These are phyloP conservation scores for Aspergillus pseudoterreus DNA, from an alignment of 2,329 filamentous ascomycete genomes.

Conservation along the genomic window DNA sequence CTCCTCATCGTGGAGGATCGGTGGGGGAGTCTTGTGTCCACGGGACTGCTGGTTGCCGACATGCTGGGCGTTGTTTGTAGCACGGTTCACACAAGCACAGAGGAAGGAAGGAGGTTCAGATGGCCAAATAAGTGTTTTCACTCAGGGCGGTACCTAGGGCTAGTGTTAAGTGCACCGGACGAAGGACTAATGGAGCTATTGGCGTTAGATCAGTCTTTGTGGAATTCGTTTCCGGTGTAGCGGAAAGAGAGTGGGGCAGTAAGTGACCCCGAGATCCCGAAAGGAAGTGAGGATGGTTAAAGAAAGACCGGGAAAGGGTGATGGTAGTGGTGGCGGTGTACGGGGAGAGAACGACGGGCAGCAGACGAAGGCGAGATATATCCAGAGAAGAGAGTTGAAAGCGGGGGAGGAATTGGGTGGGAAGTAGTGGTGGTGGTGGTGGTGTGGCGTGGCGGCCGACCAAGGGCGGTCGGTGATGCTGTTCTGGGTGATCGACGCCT, in stretches of 20 bases:
- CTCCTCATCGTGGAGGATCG: constrained; percentile 33
- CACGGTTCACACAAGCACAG: background rate
- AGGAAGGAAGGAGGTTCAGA: background rate
- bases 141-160: background rate
- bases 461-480: background rate
- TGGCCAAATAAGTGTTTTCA: background rate
- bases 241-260: constrained; percentile 1
- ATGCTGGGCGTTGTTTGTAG: constrained; percentile 12
- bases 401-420: no score
- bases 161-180: constrained; percentile 7
- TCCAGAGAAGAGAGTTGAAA: no score
- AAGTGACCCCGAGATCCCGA: background rate
- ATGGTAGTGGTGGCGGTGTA: background rate
- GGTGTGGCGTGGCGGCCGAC: background rate
- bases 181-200: constrained; percentile 4
- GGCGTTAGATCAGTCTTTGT: background rate
- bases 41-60: constrained; percentile 27
- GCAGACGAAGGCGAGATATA: no score
- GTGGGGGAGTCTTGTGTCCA: constrained; percentile 28
- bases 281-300: background rate
- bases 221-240: constrained; percentile 1
- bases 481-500: constrained; percentile 1
- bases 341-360: background rate
- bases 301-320: background rate
- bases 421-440: background rate